phyloP scores from a whole-genome alignment of 2,329 filamentous ascomycete species.

The Trichoderma citrinoviride region DNA sequence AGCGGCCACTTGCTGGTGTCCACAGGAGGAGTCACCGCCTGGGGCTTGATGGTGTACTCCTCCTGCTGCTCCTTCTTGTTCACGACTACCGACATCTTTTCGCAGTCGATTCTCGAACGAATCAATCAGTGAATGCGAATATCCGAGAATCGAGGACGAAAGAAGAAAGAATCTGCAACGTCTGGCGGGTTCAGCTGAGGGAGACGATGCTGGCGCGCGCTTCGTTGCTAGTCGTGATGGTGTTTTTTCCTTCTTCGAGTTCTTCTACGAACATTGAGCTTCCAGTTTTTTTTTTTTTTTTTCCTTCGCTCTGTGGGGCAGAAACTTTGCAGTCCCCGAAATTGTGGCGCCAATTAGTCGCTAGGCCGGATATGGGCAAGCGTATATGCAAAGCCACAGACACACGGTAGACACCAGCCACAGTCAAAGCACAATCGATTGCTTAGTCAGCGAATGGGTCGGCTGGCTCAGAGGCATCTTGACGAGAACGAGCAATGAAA shows the following conservation, averaged over 20 bases:
- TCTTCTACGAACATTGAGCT: conserved; percentile 22
- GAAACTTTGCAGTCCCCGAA: conserved; percentile 20
- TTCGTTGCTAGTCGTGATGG: conserved; percentile 9
- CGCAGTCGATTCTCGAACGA: conserved; percentile 1
- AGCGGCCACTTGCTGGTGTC: conserved; percentile 91
- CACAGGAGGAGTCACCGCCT: conserved; percentile 72
- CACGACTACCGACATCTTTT: conserved; percentile 47
- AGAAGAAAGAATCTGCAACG: background rate
- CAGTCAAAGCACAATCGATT: background rate
- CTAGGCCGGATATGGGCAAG: conserved; percentile 14
- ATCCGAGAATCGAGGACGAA: background rate
- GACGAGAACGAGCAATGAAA: no score
- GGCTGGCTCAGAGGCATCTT: no score
- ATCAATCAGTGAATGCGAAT: background rate
- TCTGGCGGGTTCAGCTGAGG: conserved; percentile 13
- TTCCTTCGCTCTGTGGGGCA: conserved; percentile 25
- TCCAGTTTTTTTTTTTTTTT: conserved; percentile 30
- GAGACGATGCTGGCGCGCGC: conserved; percentile 7
- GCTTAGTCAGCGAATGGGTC: no score
- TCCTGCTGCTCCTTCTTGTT: conserved; percentile 46
- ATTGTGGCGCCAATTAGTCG: conserved; percentile 22
- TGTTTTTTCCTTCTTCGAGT: conserved; percentile 23
- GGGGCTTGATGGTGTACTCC: conserved; percentile 89
- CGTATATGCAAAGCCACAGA: conserved; percentile 4
- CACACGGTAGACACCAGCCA: conserved; percentile 17